phyloP scores from a whole-genome alignment of 495 filamentous ascomycete genomes.

The Hyaloscypha finlandica region DNA sequence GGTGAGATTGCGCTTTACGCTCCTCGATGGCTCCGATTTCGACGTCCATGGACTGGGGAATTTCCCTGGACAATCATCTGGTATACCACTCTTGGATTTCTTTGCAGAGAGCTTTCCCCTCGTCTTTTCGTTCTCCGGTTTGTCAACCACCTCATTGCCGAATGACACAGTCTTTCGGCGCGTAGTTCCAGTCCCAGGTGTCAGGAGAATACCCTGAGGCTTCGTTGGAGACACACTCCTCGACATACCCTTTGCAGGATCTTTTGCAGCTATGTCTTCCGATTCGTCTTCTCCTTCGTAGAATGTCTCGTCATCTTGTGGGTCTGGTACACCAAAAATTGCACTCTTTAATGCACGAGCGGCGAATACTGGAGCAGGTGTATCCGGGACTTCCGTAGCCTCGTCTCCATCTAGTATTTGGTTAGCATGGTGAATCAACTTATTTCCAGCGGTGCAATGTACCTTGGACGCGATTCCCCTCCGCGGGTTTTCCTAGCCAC shows the following conservation, averaged over 20 bases:
- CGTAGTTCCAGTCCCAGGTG: conserved; percentile 77
- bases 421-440: conserved; percentile 22
- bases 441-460: conserved; percentile 3
- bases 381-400: conserved; percentile 74
- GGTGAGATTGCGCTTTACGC: conserved; percentile 43
- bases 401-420: conserved; percentile 42
- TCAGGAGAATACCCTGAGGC: conserved; percentile 72
- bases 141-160: conserved; percentile 63
- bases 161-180: conserved; percentile 92
- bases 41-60: conserved; percentile 66
- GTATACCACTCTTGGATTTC: conserved; percentile 49
- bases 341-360: conserved; percentile 90
- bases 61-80: conserved; percentile 58
- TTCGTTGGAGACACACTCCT: conserved; percentile 33
- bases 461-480: conserved; percentile 27
- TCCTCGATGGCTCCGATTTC: conserved; percentile 22
- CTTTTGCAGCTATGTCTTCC: conserved; percentile 34
- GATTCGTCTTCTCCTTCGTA: conserved; percentile 25
- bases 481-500: conserved; percentile 29
- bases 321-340: conserved; percentile 81
- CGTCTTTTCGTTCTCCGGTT: conserved; percentile 33
- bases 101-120: conserved; percentile 15
- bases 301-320: conserved; percentile 38
- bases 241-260: conserved; percentile 27
- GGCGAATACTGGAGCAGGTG: conserved; percentile 91